Conservation (phyloP, 345 rosid species). For the Luvunga scandens region DNA sequence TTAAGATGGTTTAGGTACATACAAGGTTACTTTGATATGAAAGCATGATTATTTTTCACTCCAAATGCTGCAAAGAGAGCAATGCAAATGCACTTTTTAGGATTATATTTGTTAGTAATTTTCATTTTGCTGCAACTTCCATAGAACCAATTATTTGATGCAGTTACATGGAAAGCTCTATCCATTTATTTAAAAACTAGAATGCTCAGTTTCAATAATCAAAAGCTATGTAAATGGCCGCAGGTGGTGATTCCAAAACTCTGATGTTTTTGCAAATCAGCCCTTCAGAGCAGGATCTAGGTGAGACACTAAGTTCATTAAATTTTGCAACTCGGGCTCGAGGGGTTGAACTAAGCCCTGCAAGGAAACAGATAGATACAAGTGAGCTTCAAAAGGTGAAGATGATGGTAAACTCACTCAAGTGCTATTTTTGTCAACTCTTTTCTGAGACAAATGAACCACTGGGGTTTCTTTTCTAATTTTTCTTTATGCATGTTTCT, state of each 20-base stretch:
- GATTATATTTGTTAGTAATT: neutral
- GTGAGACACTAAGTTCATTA: slow-evolving; percentile 47
- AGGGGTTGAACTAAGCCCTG: slow-evolving; percentile 38
- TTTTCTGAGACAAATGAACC: neutral
- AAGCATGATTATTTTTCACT: neutral
- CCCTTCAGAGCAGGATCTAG: slow-evolving; percentile 38
- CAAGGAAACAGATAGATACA: slow-evolving; percentile 37
- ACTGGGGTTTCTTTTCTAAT: neutral
- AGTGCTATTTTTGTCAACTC: neutral
- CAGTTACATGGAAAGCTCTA: neutral
- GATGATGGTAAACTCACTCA: slow-evolving; percentile 25
- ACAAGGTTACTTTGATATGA: neutral
- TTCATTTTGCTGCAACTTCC: neutral
- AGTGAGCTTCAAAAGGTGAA: slow-evolving; percentile 41
- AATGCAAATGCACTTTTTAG: neutral
- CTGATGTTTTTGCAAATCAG: slow-evolving; percentile 50
- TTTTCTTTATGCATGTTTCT: neutral
- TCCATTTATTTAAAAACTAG: neutral
- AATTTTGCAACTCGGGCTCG: slow-evolving; percentile 48
- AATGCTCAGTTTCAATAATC: neutral
- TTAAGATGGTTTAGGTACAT: neutral
- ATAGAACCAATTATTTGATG: neutral
- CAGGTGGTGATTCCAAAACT: slow-evolving; percentile 48
- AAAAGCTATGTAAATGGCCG: neutral
- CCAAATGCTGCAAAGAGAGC: neutral